Evolutionary conservation across 805 yeast species (phyloP).

Genomic region (Metschnikowia anglica): DNA sequence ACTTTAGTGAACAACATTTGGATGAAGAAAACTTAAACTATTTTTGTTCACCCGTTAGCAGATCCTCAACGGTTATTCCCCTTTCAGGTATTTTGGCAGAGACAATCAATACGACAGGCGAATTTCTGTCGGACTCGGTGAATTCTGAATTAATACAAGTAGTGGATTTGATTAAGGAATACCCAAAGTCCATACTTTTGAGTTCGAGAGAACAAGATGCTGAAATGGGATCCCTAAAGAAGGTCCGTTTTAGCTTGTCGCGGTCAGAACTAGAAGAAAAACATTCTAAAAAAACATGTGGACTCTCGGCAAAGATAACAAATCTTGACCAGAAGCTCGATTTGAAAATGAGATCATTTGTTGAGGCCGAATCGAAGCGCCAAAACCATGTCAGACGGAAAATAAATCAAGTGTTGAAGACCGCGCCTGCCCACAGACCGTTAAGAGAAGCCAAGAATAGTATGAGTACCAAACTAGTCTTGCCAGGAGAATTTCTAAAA

Average conservation of each 20-base stretch:
- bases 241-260: constrained; percentile 1
- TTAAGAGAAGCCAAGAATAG: too few relatives aligned
- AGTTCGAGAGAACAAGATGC: background rate
- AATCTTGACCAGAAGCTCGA: background rate
- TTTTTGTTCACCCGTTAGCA: too few relatives aligned
- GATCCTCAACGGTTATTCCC: background rate
- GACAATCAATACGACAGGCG: constrained; percentile 2
- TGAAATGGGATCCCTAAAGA: background rate
- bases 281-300: background rate
- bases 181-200: constrained; percentile 7
- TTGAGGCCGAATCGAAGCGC: background rate
- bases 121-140: constrained; percentile 6
- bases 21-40: too few relatives aligned
- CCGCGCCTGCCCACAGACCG: too few relatives aligned
- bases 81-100: background rate
- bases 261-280: background rate
- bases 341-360: background rate
- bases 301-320: background rate
- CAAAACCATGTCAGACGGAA: background rate
- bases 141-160: too few relatives aligned
- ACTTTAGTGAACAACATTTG: too few relatives aligned
- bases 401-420: background rate
- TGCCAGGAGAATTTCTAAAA: too few relatives aligned
- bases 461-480: too few relatives aligned
- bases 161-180: background rate